phyloP scores from a whole-genome alignment of 2,329 filamentous ascomycete genomes.

The Aspergillus japonicus region DNA sequence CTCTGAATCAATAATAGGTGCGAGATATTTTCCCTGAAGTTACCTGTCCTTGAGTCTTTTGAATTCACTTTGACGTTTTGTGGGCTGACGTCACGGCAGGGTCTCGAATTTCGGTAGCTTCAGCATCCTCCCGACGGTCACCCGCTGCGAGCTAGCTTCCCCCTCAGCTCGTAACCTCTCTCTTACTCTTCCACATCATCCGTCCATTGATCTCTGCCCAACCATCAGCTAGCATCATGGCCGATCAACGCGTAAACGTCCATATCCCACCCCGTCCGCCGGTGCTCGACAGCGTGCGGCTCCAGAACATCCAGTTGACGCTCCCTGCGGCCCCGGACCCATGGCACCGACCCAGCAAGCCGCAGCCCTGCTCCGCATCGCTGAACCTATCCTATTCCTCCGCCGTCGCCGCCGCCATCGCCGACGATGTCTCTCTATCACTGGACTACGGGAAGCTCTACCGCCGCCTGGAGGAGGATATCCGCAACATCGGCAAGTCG shows the following conservation, averaged over 20 bases:
- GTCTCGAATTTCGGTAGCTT: background rate
- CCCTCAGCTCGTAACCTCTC: background rate
- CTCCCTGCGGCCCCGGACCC: slow-evolving; percentile 46
- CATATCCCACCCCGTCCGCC: slow-evolving; percentile 33
- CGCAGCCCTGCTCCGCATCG: slow-evolving; percentile 46
- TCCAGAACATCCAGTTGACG: slow-evolving; percentile 46
- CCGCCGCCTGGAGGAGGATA: slow-evolving; percentile 39
- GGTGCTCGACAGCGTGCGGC: slow-evolving; percentile 40
- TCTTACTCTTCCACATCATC: background rate
- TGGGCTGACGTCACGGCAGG: slow-evolving; percentile 4
- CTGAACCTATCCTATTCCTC: slow-evolving; percentile 45
- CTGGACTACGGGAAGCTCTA: slow-evolving; percentile 51
- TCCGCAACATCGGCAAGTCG: slow-evolving; percentile 30
- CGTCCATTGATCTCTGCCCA: background rate
- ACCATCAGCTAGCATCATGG: slow-evolving; percentile 19
- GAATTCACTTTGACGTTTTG: background rate
- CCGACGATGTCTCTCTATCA: slow-evolving; percentile 47
- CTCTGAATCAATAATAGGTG: background rate
- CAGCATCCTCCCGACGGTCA: slow-evolving; percentile 1
- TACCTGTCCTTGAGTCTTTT: background rate
- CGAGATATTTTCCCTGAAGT: background rate
- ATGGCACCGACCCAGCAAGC: slow-evolving; percentile 47
- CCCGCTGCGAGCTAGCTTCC: background rate
- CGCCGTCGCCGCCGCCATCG: slow-evolving; percentile 40
- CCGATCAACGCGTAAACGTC: slow-evolving; percentile 26